Percentiles rank a stretch among this genome's conserved stretches.
Conservation (phyloP, 352 stramenopile genomes). For the Globisporangium alternatum region DNA sequence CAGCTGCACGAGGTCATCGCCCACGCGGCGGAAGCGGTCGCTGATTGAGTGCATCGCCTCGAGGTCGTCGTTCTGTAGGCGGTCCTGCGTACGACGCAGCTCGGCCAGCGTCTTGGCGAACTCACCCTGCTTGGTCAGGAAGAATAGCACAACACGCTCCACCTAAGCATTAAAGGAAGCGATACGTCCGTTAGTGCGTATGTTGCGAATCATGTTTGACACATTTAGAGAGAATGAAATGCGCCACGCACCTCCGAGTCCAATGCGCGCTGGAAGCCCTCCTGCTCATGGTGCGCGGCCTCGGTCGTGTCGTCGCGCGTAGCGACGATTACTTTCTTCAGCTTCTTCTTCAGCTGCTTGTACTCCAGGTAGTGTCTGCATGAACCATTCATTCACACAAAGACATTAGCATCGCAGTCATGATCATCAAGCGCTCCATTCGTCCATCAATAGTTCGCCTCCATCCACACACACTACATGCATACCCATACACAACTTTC, state of each 20-base stretch:
- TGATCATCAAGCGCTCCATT: background rate
- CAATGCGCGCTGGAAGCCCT: conserved; percentile 70
- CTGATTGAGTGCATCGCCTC: conserved; percentile 70
- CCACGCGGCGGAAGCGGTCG: conserved; percentile 63
- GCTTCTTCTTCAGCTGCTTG: conserved; percentile 88
- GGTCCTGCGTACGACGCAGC: conserved; percentile 47
- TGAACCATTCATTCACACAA: background rate
- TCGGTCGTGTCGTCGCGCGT: conserved; percentile 29
- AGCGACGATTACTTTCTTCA: conserved; percentile 68
- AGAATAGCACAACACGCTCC: conserved; percentile 84
- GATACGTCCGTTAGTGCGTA: background rate
- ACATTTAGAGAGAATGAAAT: background rate
- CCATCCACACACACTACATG: background rate
- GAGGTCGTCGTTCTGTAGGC: conserved; percentile 38
- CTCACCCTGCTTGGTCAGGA: conserved; percentile 80
- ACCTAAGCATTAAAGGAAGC: conserved; percentile 19
- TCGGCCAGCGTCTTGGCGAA: conserved; percentile 67
- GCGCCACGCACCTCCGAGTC: conserved; percentile 50
- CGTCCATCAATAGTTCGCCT: background rate
- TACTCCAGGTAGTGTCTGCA: conserved; percentile 87
- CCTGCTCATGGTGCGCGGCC: conserved; percentile 39
- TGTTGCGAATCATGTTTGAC: background rate
- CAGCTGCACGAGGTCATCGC: conserved; percentile 78
- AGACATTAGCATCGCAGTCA: too few species aligned
- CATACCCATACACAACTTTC: background rate